These are phyloP conservation scores for Tetracentron sinense DNA, from an alignment of 164 flowering plant genomes.

Conservation along the genomic window DNA sequence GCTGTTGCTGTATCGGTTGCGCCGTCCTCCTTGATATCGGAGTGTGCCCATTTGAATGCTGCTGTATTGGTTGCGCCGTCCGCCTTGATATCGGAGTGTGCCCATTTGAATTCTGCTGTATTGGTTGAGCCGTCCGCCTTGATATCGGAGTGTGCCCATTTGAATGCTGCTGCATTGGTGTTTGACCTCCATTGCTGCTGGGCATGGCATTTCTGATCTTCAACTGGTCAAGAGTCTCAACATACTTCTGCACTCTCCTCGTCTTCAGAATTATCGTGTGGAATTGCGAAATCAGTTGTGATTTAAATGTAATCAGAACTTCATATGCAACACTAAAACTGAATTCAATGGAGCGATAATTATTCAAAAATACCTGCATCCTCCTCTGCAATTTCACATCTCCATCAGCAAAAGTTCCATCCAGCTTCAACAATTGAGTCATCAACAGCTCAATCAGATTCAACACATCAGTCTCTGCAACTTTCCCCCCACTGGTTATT, in stretches of 20 bases:
- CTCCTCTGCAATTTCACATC: slow-evolving; percentile 63
- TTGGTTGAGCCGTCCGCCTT: background rate
- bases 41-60: slow-evolving; percentile 20
- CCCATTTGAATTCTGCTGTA: slow-evolving; percentile 21
- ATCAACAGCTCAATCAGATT: slow-evolving; percentile 54
- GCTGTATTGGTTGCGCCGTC: background rate
- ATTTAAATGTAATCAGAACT: background rate
- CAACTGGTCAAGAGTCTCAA: slow-evolving; percentile 46
- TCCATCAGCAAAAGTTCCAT: slow-evolving; percentile 54
- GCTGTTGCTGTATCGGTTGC: background rate
- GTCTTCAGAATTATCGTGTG: slow-evolving; percentile 23
- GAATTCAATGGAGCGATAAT: background rate
- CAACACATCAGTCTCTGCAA: slow-evolving; percentile 39
- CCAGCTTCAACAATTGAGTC: slow-evolving; percentile 66
- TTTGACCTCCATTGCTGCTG: background rate
- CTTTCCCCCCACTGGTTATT: slow-evolving; percentile 46
- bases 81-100: background rate
- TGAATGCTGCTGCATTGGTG: background rate
- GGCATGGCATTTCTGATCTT: slow-evolving; percentile 39
- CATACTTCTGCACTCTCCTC: slow-evolving; percentile 55
- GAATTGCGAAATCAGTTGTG: background rate
- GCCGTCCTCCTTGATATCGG: background rate
- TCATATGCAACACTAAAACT: background rate
- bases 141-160: background rate
- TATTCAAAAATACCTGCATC: slow-evolving; percentile 52